These are phyloP conservation scores for Polychaeton citri DNA, from an alignment of 2,329 filamentous ascomycete species.

Conservation along the genomic window DNA sequence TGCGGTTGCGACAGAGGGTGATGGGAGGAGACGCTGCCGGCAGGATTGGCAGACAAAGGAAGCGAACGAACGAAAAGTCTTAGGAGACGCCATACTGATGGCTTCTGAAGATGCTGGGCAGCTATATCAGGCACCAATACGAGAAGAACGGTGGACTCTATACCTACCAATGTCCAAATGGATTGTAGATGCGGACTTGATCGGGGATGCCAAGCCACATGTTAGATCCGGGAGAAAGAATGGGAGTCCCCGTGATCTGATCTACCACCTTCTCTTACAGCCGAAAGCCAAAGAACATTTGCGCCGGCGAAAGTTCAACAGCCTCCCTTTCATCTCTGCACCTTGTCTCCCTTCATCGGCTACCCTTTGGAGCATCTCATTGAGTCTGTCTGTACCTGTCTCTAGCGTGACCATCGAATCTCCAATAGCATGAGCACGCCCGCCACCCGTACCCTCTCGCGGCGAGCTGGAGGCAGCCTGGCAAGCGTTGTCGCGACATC, in stretches of 20 bases:
- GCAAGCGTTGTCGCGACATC: constrained; percentile 24
- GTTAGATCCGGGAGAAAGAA: not conserved
- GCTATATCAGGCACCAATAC: too few relatives aligned
- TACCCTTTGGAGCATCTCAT: too few relatives aligned
- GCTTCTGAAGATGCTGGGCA: not conserved
- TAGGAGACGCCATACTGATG: not conserved
- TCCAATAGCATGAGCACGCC: constrained; percentile 35
- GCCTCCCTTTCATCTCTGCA: not conserved
- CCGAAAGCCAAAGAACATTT: not conserved
- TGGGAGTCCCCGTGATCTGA: not conserved
- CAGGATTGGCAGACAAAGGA: constrained; percentile 25
- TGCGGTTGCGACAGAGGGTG: not conserved
- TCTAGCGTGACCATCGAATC: too few relatives aligned
- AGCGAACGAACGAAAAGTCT: constrained; percentile 8
- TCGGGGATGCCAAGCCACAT: not conserved
- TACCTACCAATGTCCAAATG: not conserved
- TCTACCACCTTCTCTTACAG: not conserved
- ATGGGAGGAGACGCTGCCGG: constrained; percentile 16
- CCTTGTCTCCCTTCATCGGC: not conserved
- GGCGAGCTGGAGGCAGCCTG: constrained; percentile 26
- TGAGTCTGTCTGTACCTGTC: too few relatives aligned
- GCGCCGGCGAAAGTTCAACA: not conserved
- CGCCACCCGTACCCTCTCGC: constrained; percentile 25
- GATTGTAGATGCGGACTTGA: not conserved
- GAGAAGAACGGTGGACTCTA: too few relatives aligned